These are phyloP conservation scores for Pluteus cervinus DNA, from an alignment of 768 basidiomycete genomes.

Conservation along the genomic window DNA sequence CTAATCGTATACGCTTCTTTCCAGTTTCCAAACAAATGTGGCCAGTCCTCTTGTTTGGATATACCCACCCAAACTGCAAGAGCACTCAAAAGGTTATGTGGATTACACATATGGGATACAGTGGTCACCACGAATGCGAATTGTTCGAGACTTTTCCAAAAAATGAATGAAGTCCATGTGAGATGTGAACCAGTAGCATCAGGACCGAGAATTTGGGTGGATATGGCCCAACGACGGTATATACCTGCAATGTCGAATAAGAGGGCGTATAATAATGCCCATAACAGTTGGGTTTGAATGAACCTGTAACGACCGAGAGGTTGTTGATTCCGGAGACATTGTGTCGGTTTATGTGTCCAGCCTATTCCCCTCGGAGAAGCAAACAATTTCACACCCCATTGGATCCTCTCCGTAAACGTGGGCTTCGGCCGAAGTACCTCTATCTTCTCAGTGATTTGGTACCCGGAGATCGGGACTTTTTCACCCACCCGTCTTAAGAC, in stretches of 20 bases:
- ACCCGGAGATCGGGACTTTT: no score
- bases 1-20: conserved; percentile 31
- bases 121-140: conserved; percentile 8
- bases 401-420: conserved; percentile 14
- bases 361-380: conserved; percentile 20
- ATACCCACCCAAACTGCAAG: conserved; percentile 17
- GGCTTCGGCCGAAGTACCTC: no score
- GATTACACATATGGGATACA: conserved; percentile 6
- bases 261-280: conserved; percentile 8
- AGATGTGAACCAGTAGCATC: no score
- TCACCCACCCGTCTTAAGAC: no score
- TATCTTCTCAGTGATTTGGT: conserved; percentile 13
- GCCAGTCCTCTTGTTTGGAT: conserved; percentile 33
- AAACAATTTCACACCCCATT: conserved; percentile 19
- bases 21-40: conserved; percentile 25
- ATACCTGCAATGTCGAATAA: conserved; percentile 16
- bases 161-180: conserved; percentile 14
- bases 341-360: conserved; percentile 20
- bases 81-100: conserved; percentile 12
- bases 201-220: no score
- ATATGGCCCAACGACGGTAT: conserved; percentile 11
- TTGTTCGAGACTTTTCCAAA: conserved; percentile 3
- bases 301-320: conserved; percentile 13
- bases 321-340: conserved; percentile 12
- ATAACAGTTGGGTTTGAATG: conserved; percentile 12